A percentile compares a stretch with the other conserved stretches of the same genome.
Conservation (phyloP, 768 basidiomycete genomes). For the Rhizopogon roseolus region DNA sequence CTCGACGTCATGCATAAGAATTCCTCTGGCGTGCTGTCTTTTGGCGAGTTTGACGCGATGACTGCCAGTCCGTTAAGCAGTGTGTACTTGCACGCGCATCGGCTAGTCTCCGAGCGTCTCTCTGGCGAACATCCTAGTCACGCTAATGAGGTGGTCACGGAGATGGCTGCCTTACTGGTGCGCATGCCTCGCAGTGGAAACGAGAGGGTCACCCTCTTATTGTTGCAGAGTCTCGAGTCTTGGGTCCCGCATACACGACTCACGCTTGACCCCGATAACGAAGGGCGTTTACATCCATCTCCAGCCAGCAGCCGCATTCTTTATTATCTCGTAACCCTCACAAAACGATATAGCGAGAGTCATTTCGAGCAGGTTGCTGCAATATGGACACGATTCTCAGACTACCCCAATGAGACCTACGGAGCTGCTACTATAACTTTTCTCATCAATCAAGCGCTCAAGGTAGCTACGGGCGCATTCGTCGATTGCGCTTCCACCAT, state of each 20-base stretch:
- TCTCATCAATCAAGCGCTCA: slow-evolving; percentile 82
- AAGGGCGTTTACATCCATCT: slow-evolving; percentile 22
- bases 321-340: slow-evolving; percentile 81
- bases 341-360: slow-evolving; percentile 64
- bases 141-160: slow-evolving; percentile 58
- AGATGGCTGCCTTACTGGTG: slow-evolving; percentile 71
- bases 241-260: slow-evolving; percentile 76
- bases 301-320: slow-evolving; percentile 58
- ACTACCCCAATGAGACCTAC: slow-evolving; percentile 63
- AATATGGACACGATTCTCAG: slow-evolving; percentile 77
- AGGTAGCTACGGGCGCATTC: slow-evolving; percentile 75
- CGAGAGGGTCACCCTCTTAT: slow-evolving; percentile 46
- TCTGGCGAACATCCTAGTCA: slow-evolving; percentile 72
- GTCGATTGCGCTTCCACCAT: slow-evolving; percentile 77
- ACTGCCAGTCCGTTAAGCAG: slow-evolving; percentile 68
- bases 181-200: slow-evolving; percentile 50
- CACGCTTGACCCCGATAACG: slow-evolving; percentile 52
- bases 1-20: slow-evolving; percentile 70
- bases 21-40: slow-evolving; percentile 57
- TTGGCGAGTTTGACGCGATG: slow-evolving; percentile 71
- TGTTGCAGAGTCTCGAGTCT: slow-evolving; percentile 76
- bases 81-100: slow-evolving; percentile 78
- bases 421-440: slow-evolving; percentile 79
- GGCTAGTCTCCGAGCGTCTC: slow-evolving; percentile 69
- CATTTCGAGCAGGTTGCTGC: slow-evolving; percentile 78